These are phyloP conservation scores for Komagataella populi DNA, from an alignment of 805 yeast genomes.

Conservation along the genomic window DNA sequence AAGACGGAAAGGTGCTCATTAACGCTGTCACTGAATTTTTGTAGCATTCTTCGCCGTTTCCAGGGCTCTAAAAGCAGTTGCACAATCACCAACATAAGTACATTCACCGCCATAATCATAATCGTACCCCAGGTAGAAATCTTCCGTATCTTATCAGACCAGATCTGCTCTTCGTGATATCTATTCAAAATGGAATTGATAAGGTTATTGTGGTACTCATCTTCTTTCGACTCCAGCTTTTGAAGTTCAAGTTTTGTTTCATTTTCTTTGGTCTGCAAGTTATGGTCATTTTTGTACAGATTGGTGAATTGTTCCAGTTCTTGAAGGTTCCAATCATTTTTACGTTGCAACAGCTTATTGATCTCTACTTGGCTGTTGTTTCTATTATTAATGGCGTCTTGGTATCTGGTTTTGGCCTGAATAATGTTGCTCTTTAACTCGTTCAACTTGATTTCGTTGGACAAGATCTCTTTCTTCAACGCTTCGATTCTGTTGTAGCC, in stretches of 20 bases:
- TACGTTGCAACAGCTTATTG: conserved; percentile 77
- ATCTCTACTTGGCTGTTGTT: conserved; percentile 69
- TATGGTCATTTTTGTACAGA: conserved; percentile 70
- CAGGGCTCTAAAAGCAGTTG: conserved; percentile 90
- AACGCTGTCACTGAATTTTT: conserved; percentile 74
- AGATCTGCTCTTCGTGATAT: conserved; percentile 93
- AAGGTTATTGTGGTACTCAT: conserved; percentile 52
- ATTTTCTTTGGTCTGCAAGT: conserved; percentile 46
- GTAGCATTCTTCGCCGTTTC: conserved; percentile 73
- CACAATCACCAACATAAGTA: conserved; percentile 63
- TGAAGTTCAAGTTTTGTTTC: conserved; percentile 33
- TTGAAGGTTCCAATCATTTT: conserved; percentile 62
- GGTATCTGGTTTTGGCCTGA: conserved; percentile 33
- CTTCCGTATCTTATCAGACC: conserved; percentile 93
- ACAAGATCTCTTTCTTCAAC: conserved; percentile 47
- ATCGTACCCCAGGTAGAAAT: conserved; percentile 97
- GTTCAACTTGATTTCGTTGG: conserved; percentile 36
- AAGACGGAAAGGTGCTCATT: conserved; percentile 28
- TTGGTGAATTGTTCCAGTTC: conserved; percentile 82
- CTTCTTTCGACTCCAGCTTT: conserved; percentile 46
- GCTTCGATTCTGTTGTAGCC: conserved; percentile 78
- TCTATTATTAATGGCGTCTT: conserved; percentile 49
- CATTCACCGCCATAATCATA: conserved; percentile 76
- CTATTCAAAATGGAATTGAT: conserved; percentile 72
- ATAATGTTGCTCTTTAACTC: conserved; percentile 34